Percentiles rank a stretch among this genome's conserved stretches.
phyloP scores from a whole-genome alignment of 2,329 filamentous ascomycete genomes.

The Myriangium duriaei region DNA sequence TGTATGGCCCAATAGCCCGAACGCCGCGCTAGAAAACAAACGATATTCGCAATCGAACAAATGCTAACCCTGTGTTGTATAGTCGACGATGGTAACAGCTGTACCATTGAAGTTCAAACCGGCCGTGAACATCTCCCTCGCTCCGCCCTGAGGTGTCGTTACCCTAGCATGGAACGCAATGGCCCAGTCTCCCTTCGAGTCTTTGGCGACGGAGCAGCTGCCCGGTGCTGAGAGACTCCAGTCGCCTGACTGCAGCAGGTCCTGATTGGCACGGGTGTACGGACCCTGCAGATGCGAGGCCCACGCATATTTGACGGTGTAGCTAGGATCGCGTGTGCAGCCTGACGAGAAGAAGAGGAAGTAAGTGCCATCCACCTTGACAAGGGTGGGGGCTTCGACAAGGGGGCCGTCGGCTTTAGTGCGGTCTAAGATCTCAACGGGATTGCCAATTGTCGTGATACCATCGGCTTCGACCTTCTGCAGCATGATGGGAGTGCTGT shows the following conservation, averaged over 20 bases:
- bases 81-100: background rate
- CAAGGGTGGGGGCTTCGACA: constrained; percentile 23
- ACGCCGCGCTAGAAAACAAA: too few species aligned
- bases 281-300: constrained; percentile 19
- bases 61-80: too few species aligned
- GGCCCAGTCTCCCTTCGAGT: constrained; percentile 15
- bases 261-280: constrained; percentile 17
- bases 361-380: constrained; percentile 19
- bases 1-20: too few species aligned
- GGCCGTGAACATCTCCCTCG: constrained; percentile 24
- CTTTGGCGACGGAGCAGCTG: constrained; percentile 17
- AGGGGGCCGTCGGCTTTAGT: constrained; percentile 20
- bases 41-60: too few species aligned
- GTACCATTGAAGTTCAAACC: constrained; percentile 18
- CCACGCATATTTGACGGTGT: constrained; percentile 24
- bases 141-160: constrained; percentile 14
- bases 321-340: constrained; percentile 20
- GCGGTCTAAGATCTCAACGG: constrained; percentile 20
- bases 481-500: constrained; percentile 22
- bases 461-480: constrained; percentile 21
- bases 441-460: constrained; percentile 15
- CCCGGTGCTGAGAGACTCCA: constrained; percentile 23
- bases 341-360: constrained; percentile 26
- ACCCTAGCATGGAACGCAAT: constrained; percentile 25
- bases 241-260: constrained; percentile 19